Conservation (phyloP, 1,139 yeast genomes). For the Yamadazyma blattariae region DNA sequence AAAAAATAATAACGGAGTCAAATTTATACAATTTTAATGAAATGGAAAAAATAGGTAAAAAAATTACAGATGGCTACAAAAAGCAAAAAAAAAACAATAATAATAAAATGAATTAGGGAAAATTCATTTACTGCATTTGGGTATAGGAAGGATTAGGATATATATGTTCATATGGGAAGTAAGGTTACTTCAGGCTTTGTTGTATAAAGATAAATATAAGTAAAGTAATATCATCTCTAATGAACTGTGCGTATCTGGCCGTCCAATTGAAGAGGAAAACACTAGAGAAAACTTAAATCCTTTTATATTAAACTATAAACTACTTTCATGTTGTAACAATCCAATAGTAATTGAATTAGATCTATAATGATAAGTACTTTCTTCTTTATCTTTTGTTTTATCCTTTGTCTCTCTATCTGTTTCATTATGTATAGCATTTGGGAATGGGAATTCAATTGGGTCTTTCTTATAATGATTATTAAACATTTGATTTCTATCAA, state of each 20-base stretch:
- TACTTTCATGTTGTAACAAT: slow-evolving; percentile 32
- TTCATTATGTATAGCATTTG: slow-evolving; percentile 40
- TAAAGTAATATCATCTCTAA: too few species aligned
- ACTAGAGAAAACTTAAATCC: too few species aligned
- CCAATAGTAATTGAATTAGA: slow-evolving; percentile 45
- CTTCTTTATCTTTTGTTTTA: slow-evolving; percentile 19
- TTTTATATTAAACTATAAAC: too few species aligned
- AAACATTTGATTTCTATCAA: slow-evolving; percentile 21
- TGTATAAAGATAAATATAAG: slow-evolving; percentile 3
- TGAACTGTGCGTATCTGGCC: too few species aligned
- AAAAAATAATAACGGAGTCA: neutral
- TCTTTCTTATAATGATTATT: slow-evolving; percentile 49
- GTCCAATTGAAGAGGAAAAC: too few species aligned
- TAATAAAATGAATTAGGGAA: slow-evolving; percentile 2
- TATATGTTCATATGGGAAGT: slow-evolving; percentile 1
- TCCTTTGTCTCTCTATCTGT: slow-evolving; percentile 28
- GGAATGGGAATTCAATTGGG: slow-evolving; percentile 36
- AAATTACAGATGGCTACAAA: slow-evolving; percentile 1
- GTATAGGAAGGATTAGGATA: slow-evolving; percentile 5
- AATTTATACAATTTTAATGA: neutral
- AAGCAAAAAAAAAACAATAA: slow-evolving; percentile 4
- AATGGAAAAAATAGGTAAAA: neutral
- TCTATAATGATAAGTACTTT: slow-evolving; percentile 30
- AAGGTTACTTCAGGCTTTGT: slow-evolving; percentile 3
- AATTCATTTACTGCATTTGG: slow-evolving; percentile 5